phyloP scores from a whole-genome alignment of 2,329 filamentous ascomycete species.

The Ambrosiella beaveri region DNA sequence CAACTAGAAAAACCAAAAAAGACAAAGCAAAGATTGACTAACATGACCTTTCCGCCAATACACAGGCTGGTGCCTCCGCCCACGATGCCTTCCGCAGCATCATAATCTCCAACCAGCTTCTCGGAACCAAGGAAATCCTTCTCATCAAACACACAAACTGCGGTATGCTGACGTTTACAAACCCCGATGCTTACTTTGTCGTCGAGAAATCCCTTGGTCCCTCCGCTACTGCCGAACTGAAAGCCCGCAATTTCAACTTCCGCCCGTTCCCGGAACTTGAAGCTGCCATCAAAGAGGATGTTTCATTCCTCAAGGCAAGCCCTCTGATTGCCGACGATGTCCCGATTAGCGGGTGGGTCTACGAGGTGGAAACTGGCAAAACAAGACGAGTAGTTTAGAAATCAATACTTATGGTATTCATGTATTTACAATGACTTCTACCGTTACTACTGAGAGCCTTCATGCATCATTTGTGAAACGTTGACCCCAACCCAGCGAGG shows the following conservation, averaged over 20 bases:
- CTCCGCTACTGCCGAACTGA: background rate
- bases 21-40: too few species aligned
- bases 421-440: background rate
- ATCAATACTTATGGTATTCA: background rate
- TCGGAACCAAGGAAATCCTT: constrained; percentile 59
- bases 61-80: constrained; percentile 41
- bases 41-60: too few species aligned
- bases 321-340: constrained; percentile 37
- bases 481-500: constrained; percentile 29
- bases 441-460: constrained; percentile 14
- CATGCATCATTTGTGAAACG: constrained; percentile 26
- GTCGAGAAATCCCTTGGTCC: constrained; percentile 35
- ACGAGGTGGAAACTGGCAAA: background rate
- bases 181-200: constrained; percentile 33
- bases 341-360: background rate
- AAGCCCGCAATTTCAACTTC: constrained; percentile 28
- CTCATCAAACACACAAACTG: constrained; percentile 60
- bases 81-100: constrained; percentile 56
- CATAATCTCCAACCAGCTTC: constrained; percentile 61
- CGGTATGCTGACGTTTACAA: constrained; percentile 54
- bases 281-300: constrained; percentile 42
- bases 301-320: constrained; percentile 37
- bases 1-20: too few species aligned
- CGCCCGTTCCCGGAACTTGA: constrained; percentile 43
- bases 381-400: background rate